Evolutionary conservation across 441 rosid genomes (phyloP).

Genomic region (Populus hybrid): DNA sequence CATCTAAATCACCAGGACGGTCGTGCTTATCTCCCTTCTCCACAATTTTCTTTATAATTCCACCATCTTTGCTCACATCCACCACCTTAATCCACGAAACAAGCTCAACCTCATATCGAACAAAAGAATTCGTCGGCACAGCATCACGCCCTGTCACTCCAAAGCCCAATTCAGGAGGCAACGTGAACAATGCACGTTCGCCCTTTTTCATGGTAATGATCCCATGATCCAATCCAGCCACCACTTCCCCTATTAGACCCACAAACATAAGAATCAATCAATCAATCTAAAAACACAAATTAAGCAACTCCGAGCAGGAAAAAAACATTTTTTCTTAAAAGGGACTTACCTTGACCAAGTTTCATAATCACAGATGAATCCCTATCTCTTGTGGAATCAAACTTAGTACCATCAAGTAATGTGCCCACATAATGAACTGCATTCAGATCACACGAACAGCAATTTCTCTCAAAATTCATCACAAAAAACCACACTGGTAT

Average conservation of each 20-base stretch:
- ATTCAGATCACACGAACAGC: background rate
- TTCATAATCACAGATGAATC: constrained; percentile 38
- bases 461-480: background rate
- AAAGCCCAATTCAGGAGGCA: constrained; percentile 49
- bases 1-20: constrained; percentile 54
- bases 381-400: constrained; percentile 46
- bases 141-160: constrained; percentile 38
- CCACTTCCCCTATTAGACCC: constrained; percentile 38
- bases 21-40: constrained; percentile 39
- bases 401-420: constrained; percentile 43
- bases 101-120: constrained; percentile 53
- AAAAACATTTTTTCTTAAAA: background rate
- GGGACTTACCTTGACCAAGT: constrained; percentile 51
- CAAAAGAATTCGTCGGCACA: constrained; percentile 42
- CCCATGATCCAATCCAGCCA: constrained; percentile 49
- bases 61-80: constrained; percentile 56
- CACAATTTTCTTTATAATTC: constrained; percentile 53
- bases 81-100: constrained; percentile 53
- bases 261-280: constrained; percentile 5
- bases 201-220: constrained; percentile 52
- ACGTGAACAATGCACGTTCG: constrained; percentile 52
- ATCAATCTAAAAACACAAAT: background rate
- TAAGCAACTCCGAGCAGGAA: background rate
- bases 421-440: constrained; percentile 57
- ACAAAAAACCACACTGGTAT: background rate